Base-by-base conservation (phyloP, 2,329 filamentous ascomycete species). In the Hymenoscyphus repandus region DNA sequence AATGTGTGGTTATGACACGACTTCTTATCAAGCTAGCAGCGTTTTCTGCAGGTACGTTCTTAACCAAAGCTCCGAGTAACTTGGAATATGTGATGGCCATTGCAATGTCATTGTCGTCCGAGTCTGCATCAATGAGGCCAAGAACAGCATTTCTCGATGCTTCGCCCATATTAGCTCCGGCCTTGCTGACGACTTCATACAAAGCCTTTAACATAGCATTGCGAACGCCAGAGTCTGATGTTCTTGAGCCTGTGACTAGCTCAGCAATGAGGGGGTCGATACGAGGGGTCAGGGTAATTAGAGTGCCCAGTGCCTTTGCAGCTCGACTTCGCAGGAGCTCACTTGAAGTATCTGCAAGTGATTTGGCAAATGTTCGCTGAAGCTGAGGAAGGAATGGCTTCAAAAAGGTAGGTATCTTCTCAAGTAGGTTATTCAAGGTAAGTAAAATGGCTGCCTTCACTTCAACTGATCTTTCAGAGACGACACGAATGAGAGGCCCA, bases 371-470 rank as follows among this genome's bases (percentile, higher is more conserved):
- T 0, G 93, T 99, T 54, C 93, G 83, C 70, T 99, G 93, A 47
- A 99, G 78, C 67, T 99, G 93, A 9, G 93, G 93, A 66, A 99
- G 72, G 80, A 99, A 99, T 3, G 93, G 93, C 72, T 97, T 96
- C 54, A 99, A 78, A 60, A 95, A 92, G 9, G 87, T 82, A 0
- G 93, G 93, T 68, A 99, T 97, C 78, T 97, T 99, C 70, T 96
- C 90, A 34, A 99, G 76, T 30, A 99, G 74, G 61, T 95, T 96
- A 74, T 96, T 97, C 59, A 99, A 80, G 0, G 93, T 96, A 48
- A 95, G 79, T 54, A 99, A 76, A 67, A 99, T 96, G 38, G 93
- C 93, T 54, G 89, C 86, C 73, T 96, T 97, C 69, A 99, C 90
- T 46, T 99, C 95, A 2, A 90, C 90, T 2, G 93, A 96, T 56